phyloP scores from a whole-genome alignment of 257 asterid genomes.

The Solanum gandarillasii region DNA sequence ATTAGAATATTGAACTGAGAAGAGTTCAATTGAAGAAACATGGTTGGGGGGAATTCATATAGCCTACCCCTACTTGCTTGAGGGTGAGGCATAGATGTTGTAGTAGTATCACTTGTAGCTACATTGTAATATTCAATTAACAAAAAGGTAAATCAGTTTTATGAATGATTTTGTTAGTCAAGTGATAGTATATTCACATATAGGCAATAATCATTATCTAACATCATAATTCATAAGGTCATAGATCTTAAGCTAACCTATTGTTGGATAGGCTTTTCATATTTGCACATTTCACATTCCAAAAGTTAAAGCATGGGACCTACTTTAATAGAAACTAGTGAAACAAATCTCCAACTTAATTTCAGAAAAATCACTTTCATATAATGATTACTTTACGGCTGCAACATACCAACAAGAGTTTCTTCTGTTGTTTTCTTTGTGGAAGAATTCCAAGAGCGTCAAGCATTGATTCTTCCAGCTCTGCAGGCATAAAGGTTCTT shows the following conservation, averaged over 20 bases:
- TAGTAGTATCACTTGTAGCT: neutral
- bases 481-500: constrained; percentile 31
- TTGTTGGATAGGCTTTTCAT: neutral
- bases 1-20: neutral
- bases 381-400: neutral
- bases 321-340: neutral
- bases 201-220: neutral
- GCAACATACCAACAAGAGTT: constrained; percentile 74
- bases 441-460: constrained; percentile 99
- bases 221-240: neutral
- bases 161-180: neutral
- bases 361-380: neutral
- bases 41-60: neutral
- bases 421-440: constrained; percentile 89
- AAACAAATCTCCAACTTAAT: neutral
- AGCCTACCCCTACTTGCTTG: neutral
- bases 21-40: neutral
- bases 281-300: neutral
- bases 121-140: neutral
- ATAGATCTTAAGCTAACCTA: neutral
- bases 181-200: neutral
- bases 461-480: constrained; percentile 86
- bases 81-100: neutral
- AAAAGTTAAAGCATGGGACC: neutral
- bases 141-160: neutral